Conservation (phyloP, 1,284 basidiomycete species). For the Microbotryum intermedium region DNA sequence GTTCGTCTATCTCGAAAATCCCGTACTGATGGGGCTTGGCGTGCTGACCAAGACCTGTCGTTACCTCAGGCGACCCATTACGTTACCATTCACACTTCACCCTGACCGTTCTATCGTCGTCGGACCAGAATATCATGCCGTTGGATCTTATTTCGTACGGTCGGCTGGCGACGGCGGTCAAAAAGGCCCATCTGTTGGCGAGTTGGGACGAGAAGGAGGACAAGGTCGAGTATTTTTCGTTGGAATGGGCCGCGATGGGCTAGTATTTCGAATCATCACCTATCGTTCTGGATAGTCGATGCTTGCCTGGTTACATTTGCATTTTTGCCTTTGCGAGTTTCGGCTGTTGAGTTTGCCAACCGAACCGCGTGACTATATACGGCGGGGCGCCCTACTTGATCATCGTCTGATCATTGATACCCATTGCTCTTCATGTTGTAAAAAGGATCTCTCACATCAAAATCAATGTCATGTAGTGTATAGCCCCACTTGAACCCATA, state of each 20-base stretch:
- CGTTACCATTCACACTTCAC: conserved; percentile 97
- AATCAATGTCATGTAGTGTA: no score
- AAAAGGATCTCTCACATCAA: no score
- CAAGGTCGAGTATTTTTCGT: conserved; percentile 16
- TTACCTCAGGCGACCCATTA: conserved; percentile 70
- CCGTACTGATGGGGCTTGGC: not conserved
- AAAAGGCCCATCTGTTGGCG: conserved; percentile 89
- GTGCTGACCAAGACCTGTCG: not conserved
- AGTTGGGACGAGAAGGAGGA: conserved; percentile 58
- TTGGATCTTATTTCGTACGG: conserved; percentile 94
- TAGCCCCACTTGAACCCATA: no score
- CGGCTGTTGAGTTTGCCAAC: no score
- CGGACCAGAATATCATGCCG: conserved; percentile 56
- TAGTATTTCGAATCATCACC: not conserved
- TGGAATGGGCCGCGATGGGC: conserved; percentile 31
- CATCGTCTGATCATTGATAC: no score
- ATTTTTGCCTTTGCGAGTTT: no score
- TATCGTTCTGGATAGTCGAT: no score
- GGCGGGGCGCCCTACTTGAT: no score
- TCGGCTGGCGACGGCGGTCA: conserved; percentile 89
- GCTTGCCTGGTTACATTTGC: no score
- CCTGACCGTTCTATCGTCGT: conserved; percentile 65
- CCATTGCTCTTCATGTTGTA: no score
- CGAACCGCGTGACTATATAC: no score
- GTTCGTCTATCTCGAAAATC: conserved; percentile 44